Base-by-base conservation (phyloP, 208 protist genomes). In the Trypanosoma rangeli region DNA sequence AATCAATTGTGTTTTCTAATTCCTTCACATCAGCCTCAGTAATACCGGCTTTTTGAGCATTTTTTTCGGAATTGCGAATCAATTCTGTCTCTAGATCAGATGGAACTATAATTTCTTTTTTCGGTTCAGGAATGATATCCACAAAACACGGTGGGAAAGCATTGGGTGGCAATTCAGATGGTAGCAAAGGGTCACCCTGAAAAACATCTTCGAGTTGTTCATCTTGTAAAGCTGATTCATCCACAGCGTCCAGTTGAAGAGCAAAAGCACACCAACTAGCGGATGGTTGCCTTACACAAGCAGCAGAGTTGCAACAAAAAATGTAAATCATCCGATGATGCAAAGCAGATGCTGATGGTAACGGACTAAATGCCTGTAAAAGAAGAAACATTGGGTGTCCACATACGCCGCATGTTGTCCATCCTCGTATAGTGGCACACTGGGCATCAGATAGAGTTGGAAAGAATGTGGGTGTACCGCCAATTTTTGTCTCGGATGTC, bases 271-370 rank as follows among this genome's bases (percentile, higher is more conserved):
- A 73, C 83, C 83, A 92, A 73, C 89, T 94, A 63, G 74, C 77
- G 60, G 81, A 83, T 33, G 90, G 85, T 67, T 95, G 85, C 24
- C 68, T 72, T 16, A 83, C 56, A 68, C 90, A 95, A 53, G 66
- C 74, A 48, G 73, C 66, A 12, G 74, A 82, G 74, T 95, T 95
- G 68, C 90, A 95, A 20, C 76, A 76, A 67, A 88, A 93, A 33
- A 95, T 78, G 66, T 95, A 95, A 24, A 95, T 26, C 90, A 95
- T 95, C 53, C 90, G 78, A 56, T 95, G 74, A 58, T 92, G 86
- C 28, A 72, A 59, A 35, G 44, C 16, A 39, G 42, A 29, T 46
- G 31, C 44, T 28, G 26, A 54, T 9, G 89, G 82, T 10, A 93
- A 78, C 9, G 90, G 90, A 66, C 83, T 86, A 79, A 85, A 95